phyloP scores from a whole-genome alignment of 176 grass and related monocot species.

The Bolboschoenus planiculmis region DNA sequence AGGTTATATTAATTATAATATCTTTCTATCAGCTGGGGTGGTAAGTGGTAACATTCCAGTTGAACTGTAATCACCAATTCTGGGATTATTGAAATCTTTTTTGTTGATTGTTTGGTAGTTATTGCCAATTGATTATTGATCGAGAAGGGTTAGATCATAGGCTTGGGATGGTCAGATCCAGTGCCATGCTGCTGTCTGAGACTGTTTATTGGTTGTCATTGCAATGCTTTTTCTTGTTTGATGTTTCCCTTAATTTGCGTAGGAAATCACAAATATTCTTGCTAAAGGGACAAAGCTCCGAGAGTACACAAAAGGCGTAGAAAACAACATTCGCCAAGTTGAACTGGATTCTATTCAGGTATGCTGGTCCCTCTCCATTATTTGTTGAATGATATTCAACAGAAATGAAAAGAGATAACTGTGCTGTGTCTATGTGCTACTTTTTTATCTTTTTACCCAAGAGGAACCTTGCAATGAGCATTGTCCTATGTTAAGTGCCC shows the following conservation, averaged over 20 bases:
- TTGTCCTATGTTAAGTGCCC: slow-evolving; percentile 21
- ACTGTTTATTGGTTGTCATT: not conserved
- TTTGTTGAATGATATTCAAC: not conserved
- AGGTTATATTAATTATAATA: not conserved
- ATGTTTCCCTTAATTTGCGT: not conserved
- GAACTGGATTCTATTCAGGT: slow-evolving; percentile 99
- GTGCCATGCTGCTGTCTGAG: not conserved
- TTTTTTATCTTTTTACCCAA: not conserved
- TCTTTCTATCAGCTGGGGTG: not conserved
- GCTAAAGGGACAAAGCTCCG: slow-evolving; percentile 83
- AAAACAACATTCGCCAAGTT: slow-evolving; percentile 80
- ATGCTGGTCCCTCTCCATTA: slow-evolving; percentile 11
- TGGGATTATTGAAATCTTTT: not conserved
- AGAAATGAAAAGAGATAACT: not conserved
- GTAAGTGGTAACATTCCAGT: not conserved
- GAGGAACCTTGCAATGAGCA: not conserved
- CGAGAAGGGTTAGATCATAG: not conserved
- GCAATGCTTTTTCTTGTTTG: not conserved
- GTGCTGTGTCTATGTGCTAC: not conserved
- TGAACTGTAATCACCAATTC: not conserved
- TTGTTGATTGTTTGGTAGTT: not conserved
- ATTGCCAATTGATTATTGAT: not conserved
- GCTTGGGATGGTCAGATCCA: not conserved
- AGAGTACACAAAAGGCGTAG: slow-evolving; percentile 95
- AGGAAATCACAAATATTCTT: slow-evolving; percentile 93